Evolutionary conservation across 164 flowering plant species (phyloP).

Genomic region (Sedum album): DNA sequence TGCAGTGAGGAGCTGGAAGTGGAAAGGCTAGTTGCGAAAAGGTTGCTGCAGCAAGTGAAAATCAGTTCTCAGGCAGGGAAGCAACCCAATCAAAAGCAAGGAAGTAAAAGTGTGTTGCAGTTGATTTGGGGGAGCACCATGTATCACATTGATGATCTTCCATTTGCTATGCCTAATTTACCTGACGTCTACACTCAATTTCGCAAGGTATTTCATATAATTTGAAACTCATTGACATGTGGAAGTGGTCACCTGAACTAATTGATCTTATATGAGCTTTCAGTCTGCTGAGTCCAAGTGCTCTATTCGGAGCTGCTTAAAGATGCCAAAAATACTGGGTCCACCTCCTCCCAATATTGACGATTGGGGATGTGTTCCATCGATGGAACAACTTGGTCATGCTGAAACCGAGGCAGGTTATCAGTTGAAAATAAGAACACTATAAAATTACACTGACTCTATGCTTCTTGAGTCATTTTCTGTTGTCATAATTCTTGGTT

Average conservation of each 20-base stretch:
- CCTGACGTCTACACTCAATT: slow-evolving; percentile 91
- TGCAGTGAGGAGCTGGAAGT: slow-evolving; percentile 81
- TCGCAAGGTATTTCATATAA: slow-evolving; percentile 52
- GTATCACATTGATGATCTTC: slow-evolving; percentile 89
- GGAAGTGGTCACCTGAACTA: neutral
- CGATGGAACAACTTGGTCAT: slow-evolving; percentile 48
- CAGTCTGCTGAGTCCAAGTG: slow-evolving; percentile 84
- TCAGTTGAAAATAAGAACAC: neutral
- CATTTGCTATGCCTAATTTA: slow-evolving; percentile 39
- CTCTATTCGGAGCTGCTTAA: slow-evolving; percentile 46
- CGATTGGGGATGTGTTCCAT: slow-evolving; percentile 81
- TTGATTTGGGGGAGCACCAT: slow-evolving; percentile 83
- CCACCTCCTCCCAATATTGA: slow-evolving; percentile 44
- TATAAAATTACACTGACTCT: neutral
- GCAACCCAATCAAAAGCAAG: slow-evolving; percentile 11
- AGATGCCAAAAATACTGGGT: slow-evolving; percentile 56
- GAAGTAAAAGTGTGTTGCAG: slow-evolving; percentile 36
- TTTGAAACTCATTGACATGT: neutral
- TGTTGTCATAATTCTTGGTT: neutral
- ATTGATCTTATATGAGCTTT: slow-evolving; percentile 11
- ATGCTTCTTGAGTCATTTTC: neutral
- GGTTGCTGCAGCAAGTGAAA: slow-evolving; percentile 28
- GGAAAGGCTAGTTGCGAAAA: slow-evolving; percentile 41
- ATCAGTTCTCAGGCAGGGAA: slow-evolving; percentile 14
- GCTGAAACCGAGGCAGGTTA: slow-evolving; percentile 44